Evolutionary conservation across 805 yeast genomes (phyloP).

Genomic region (Jamesozyma jinghongensis): DNA sequence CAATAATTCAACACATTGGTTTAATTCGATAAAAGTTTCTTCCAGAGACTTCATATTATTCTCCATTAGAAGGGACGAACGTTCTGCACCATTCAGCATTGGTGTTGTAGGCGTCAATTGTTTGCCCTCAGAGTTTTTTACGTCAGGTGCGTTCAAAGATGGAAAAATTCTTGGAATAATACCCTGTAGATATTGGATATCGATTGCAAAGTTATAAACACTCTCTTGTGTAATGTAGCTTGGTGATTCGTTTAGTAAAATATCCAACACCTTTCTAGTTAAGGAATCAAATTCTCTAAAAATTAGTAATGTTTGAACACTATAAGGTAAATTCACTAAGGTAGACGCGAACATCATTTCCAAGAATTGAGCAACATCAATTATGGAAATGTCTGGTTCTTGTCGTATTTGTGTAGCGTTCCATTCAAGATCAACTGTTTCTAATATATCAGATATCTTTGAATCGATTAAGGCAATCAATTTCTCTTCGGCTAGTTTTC

Average conservation of each 20-base stretch:
- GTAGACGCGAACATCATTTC: constrained; percentile 81
- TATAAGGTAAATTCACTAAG: constrained; percentile 68
- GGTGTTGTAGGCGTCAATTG: constrained; percentile 23
- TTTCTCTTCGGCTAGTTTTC: constrained; percentile 67
- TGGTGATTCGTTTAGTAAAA: constrained; percentile 46
- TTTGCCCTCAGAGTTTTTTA: not conserved
- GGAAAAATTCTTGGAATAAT: constrained; percentile 33
- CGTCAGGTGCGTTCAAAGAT: constrained; percentile 9
- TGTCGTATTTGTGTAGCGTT: constrained; percentile 38
- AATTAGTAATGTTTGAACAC: constrained; percentile 69
- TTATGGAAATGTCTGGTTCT: constrained; percentile 65
- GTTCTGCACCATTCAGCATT: constrained; percentile 7
- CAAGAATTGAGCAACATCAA: constrained; percentile 77
- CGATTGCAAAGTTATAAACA: constrained; percentile 71
- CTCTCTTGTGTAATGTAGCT: constrained; percentile 43
- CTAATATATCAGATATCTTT: constrained; percentile 70
- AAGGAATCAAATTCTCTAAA: constrained; percentile 82
- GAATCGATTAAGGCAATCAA: constrained; percentile 76
- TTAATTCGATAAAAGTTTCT: constrained; percentile 66
- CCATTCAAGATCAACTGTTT: constrained; percentile 85
- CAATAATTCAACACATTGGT: constrained; percentile 70
- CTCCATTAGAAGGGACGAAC: constrained; percentile 20
- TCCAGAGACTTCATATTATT: constrained; percentile 44
- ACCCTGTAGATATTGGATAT: constrained; percentile 65
- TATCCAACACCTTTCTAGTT: constrained; percentile 56